These are phyloP conservation scores for Arthrobotrys pseudoclavata DNA, from an alignment of 2,329 filamentous ascomycete species.

Conservation along the genomic window DNA sequence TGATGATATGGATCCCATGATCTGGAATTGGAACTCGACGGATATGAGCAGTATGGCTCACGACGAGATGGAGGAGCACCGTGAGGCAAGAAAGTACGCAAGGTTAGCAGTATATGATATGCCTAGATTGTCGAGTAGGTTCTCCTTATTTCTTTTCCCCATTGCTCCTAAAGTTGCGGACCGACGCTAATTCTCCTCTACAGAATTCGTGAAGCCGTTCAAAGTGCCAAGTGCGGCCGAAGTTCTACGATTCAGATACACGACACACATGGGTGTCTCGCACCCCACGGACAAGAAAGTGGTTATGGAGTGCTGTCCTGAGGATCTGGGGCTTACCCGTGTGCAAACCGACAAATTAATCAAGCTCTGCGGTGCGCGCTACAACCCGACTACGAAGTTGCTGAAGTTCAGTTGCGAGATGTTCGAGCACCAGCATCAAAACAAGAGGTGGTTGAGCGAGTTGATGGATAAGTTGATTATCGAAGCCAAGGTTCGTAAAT, in stretches of 20 bases:
- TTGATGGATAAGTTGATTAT: conserved; percentile 79
- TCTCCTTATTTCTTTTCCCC: background rate
- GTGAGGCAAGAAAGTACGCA: conserved; percentile 89
- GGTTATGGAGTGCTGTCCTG: conserved; percentile 86
- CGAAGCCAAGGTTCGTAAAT: conserved; percentile 75
- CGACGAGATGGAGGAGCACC: conserved; percentile 85
- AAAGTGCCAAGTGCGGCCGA: conserved; percentile 76
- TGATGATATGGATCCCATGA: conserved; percentile 68
- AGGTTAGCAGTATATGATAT: conserved; percentile 94
- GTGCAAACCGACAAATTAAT: conserved; percentile 82
- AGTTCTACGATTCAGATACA: conserved; percentile 94
- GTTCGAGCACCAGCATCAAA: conserved; percentile 90
- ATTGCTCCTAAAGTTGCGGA: background rate
- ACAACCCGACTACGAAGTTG: conserved; percentile 84
- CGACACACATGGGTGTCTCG: conserved; percentile 91
- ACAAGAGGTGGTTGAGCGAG: conserved; percentile 93
- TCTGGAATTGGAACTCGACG: conserved; percentile 78
- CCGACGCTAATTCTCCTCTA: conserved; percentile 39
- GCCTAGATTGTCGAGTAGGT: conserved; percentile 87
- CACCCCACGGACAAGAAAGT: conserved; percentile 95
- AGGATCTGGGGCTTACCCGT: conserved; percentile 75
- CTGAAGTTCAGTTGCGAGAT: conserved; percentile 92
- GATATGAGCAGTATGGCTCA: conserved; percentile 88
- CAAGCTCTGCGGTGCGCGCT: conserved; percentile 87
- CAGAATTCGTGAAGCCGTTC: conserved; percentile 88